A percentile compares a stretch with the other conserved stretches of the same genome.
These are phyloP conservation scores for Saccharomycopsis synnaedendra DNA, from an alignment of 805 yeast genomes.

Conservation along the genomic window DNA sequence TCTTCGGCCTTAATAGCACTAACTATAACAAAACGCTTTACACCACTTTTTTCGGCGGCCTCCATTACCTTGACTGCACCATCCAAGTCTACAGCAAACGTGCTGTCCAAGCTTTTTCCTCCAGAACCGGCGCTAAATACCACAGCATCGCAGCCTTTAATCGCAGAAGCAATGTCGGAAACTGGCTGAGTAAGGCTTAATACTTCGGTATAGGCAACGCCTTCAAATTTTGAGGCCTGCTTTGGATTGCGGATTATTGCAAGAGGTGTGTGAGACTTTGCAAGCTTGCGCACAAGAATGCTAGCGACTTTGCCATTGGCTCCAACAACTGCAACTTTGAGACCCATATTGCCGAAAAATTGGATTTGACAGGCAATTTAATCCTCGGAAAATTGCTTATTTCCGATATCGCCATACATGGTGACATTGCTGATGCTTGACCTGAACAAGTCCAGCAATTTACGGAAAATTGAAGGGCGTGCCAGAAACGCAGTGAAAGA, in stretches of 20 bases:
- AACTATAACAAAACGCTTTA: constrained; percentile 37
- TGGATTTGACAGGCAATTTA: background rate
- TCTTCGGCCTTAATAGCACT: constrained; percentile 47
- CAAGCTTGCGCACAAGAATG: constrained; percentile 28
- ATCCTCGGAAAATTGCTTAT: too few relatives aligned
- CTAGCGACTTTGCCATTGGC: background rate
- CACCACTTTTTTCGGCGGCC: constrained; percentile 34
- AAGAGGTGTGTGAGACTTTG: constrained; percentile 24
- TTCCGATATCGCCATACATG: too few relatives aligned
- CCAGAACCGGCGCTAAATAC: constrained; percentile 56
- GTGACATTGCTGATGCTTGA: too few relatives aligned
- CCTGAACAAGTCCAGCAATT: too few relatives aligned
- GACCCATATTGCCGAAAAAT: constrained; percentile 10
- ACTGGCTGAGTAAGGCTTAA: constrained; percentile 27
- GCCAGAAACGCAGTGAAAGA: too few relatives aligned
- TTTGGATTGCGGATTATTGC: constrained; percentile 34
- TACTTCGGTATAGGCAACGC: constrained; percentile 20
- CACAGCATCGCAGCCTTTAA: constrained; percentile 42
- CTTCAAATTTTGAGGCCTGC: constrained; percentile 31
- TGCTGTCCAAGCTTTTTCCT: constrained; percentile 35
- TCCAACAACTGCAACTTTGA: background rate
- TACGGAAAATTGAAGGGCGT: too few relatives aligned
- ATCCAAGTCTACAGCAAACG: constrained; percentile 47
- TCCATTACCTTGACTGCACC: constrained; percentile 48
- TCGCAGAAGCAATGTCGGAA: constrained; percentile 24